A percentile compares a stretch with the other conserved stretches of the same genome.
These are phyloP conservation scores for Nicotiana obtusifolia DNA, from an alignment of 257 asterid genomes.

Conservation along the genomic window DNA sequence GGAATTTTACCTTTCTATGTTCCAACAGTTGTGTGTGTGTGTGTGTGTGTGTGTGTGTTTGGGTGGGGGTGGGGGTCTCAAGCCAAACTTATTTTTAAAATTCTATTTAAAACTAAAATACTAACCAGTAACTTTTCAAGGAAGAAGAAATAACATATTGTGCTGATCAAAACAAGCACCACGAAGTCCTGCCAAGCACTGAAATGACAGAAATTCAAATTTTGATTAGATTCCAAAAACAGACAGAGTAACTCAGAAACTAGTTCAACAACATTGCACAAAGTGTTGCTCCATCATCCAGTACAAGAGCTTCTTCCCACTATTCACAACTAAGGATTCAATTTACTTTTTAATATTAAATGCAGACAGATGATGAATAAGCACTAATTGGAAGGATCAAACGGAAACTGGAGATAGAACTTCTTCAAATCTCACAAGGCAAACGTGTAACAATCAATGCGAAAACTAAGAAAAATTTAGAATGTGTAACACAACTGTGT, in stretches of 20 bases:
- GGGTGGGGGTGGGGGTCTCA: not conserved
- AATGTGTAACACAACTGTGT: not conserved
- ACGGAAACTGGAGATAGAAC: not conserved
- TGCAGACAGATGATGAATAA: not conserved
- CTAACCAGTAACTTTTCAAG: slow-evolving; percentile 89
- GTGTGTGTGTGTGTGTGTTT: too few species aligned
- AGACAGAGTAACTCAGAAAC: not conserved
- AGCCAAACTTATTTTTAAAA: not conserved
- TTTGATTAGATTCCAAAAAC: slow-evolving; percentile 15
- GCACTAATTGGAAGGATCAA: not conserved
- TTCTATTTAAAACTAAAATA: slow-evolving; percentile 9
- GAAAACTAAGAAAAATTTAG: not conserved
- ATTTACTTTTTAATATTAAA: not conserved
- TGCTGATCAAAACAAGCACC: slow-evolving; percentile 88
- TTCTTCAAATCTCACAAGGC: not conserved
- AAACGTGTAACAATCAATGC: not conserved
- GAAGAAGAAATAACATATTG: slow-evolving; percentile 91
- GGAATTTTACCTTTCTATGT: not conserved
- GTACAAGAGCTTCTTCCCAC: not conserved
- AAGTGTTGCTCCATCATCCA: not conserved
- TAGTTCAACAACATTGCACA: not conserved
- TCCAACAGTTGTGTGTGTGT: too few species aligned
- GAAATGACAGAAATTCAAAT: slow-evolving; percentile 17
- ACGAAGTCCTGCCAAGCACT: slow-evolving; percentile 97
- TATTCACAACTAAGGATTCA: not conserved